Evolutionary conservation across 345 rosid genomes (phyloP).

Genomic region (Carallia pectinifolia): DNA sequence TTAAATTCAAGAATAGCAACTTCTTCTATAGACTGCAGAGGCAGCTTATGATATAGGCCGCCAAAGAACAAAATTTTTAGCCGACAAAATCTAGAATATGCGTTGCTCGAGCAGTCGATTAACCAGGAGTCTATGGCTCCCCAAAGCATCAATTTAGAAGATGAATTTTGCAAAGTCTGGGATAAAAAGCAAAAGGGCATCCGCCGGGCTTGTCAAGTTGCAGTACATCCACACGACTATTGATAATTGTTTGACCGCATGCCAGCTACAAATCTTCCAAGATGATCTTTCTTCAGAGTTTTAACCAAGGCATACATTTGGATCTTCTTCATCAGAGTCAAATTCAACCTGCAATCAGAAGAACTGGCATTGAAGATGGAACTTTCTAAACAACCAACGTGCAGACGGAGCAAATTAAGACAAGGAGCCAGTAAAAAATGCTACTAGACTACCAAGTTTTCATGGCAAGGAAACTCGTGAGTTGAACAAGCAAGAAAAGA

Average conservation of each 20-base stretch:
- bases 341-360: constrained; percentile 40
- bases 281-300: neutral
- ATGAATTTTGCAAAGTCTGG: no score
- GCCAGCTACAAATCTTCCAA: neutral
- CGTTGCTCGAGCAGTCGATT: no score
- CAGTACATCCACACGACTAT: neutral
- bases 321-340: constrained; percentile 51
- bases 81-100: no score
- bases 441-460: neutral
- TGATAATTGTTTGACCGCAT: no score
- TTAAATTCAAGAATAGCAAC: no score
- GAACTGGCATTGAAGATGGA: neutral
- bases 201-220: neutral
- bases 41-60: no score
- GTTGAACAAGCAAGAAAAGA: no score
- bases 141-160: no score
- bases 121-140: no score
- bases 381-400: neutral
- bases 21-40: no score
- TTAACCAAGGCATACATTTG: constrained; percentile 32
- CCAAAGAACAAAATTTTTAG: no score
- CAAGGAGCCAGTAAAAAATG: neutral
- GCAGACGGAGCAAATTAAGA: neutral
- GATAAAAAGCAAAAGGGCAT: neutral
- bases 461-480: neutral